Evolutionary conservation across 331 rosid species (phyloP).

Genomic region (Spiraea crenata): DNA sequence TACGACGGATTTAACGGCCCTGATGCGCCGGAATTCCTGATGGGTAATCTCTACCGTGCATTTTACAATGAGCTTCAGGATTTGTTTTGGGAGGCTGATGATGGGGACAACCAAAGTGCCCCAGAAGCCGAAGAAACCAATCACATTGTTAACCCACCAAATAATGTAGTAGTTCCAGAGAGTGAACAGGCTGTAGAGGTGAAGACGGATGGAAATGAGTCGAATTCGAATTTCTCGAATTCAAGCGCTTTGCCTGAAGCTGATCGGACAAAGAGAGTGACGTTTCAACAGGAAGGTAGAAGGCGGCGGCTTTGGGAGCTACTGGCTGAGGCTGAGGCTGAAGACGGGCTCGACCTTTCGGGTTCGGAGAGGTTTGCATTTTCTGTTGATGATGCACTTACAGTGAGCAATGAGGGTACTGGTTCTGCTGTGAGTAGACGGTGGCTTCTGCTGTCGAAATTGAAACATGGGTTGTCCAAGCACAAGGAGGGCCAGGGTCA

Average conservation of each 20-base stretch:
- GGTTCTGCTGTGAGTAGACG: conserved; percentile 70
- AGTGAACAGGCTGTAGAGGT: conserved; percentile 25
- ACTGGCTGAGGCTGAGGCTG: conserved; percentile 69
- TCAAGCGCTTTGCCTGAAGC: conserved; percentile 19
- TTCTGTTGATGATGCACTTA: conserved; percentile 84
- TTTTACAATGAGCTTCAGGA: conserved; percentile 88
- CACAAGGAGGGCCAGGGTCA: conserved; percentile 77
- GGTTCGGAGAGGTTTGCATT: conserved; percentile 93
- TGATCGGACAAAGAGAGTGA: conserved; percentile 55
- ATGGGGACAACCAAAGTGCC: conserved; percentile 26
- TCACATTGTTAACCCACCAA: conserved; percentile 18
- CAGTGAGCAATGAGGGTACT: conserved; percentile 55
- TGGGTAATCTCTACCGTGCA: conserved; percentile 87
- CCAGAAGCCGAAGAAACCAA: conserved; percentile 32
- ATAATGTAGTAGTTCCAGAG: conserved; percentile 26
- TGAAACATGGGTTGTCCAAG: conserved; percentile 80
- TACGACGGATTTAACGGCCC: conserved; percentile 96
- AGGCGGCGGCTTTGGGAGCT: conserved; percentile 79
- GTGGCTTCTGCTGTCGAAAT: conserved; percentile 73
- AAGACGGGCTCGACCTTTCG: conserved; percentile 87
- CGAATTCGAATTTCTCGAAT: conserved; percentile 20
- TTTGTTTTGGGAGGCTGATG: conserved; percentile 84
- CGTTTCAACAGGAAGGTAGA: conserved; percentile 61
- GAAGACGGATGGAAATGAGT: conserved; percentile 11
- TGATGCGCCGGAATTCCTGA: conserved; percentile 91